A percentile compares a stretch with the other conserved stretches of the same genome.
Evolutionary conservation across 306 rosid genomes (phyloP).

Genomic region (Castanopsis chinensis): DNA sequence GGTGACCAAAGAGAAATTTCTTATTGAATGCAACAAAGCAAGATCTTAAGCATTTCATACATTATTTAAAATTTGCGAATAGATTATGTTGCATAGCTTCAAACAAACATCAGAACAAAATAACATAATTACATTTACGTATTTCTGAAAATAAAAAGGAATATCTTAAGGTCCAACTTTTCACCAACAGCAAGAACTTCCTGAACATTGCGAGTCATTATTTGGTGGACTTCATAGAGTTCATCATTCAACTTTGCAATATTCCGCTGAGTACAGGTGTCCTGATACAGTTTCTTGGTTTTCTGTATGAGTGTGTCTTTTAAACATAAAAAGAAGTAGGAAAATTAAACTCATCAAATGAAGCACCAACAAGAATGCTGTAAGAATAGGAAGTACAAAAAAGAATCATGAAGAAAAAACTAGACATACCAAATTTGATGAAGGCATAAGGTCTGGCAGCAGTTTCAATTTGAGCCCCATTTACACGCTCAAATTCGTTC

Average conservation of each 20-base stretch:
- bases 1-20: background rate
- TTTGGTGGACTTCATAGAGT: constrained; percentile 98
- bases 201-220: constrained; percentile 99
- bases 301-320: constrained; percentile 93
- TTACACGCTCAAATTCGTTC: constrained; percentile 91
- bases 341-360: constrained; percentile 27
- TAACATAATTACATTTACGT: background rate
- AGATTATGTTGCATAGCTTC: background rate
- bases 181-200: constrained; percentile 99
- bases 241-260: constrained; percentile 97
- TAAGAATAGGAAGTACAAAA: background rate
- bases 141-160: constrained; percentile 13
- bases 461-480: constrained; percentile 92
- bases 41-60: background rate
- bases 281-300: constrained; percentile 97
- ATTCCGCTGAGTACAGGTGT: constrained; percentile 93
- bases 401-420: background rate
- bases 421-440: constrained; percentile 84
- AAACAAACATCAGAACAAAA: constrained; percentile 22
- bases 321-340: constrained; percentile 23
- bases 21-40: background rate
- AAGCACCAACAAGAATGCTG: background rate
- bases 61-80: background rate
- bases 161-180: constrained; percentile 93
- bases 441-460: constrained; percentile 99